Conservation (phyloP, 352 stramenopile species). For the Pythium monospermum region DNA sequence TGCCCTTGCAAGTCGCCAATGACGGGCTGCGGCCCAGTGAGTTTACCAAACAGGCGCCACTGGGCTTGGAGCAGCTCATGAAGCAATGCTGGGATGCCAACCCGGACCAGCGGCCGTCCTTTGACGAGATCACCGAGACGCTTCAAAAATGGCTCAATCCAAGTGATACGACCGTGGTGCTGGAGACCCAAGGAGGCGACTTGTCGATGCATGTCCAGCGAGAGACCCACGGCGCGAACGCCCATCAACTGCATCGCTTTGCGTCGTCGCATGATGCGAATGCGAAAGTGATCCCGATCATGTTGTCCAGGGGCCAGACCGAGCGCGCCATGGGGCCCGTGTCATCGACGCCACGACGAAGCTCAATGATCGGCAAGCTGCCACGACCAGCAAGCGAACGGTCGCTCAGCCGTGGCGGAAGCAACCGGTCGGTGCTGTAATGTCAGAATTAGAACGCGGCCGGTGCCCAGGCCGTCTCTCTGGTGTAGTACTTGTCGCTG, state of each 20-base stretch:
- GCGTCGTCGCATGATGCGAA: slow-evolving; percentile 56
- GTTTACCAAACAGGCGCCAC: slow-evolving; percentile 43
- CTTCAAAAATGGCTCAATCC: slow-evolving; percentile 49
- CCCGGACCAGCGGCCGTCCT: slow-evolving; percentile 58
- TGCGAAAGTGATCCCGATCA: slow-evolving; percentile 57
- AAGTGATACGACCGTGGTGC: slow-evolving; percentile 10
- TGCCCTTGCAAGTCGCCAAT: slow-evolving; percentile 64
- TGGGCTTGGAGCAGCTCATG: slow-evolving; percentile 67
- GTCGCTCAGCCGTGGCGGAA: slow-evolving; percentile 17
- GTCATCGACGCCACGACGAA: slow-evolving; percentile 2
- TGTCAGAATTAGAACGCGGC: slow-evolving; percentile 1
- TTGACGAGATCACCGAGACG: slow-evolving; percentile 54
- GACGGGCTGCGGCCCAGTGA: slow-evolving; percentile 51
- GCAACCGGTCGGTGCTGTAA: slow-evolving; percentile 16
- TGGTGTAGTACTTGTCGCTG: neutral
- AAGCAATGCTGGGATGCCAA: slow-evolving; percentile 69
- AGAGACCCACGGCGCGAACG: slow-evolving; percentile 36
- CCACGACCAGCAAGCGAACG: slow-evolving; percentile 10
- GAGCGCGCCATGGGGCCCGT: neutral
- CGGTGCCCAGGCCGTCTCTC: slow-evolving; percentile 8
- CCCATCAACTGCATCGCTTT: slow-evolving; percentile 50
- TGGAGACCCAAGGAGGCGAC: slow-evolving; percentile 27
- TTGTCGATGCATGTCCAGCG: slow-evolving; percentile 51
- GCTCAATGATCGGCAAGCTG: slow-evolving; percentile 3
- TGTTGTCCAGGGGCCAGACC: slow-evolving; percentile 31